Base-by-base conservation (phyloP, 352 stramenopile species). In the Pythium aphanidermatum region DNA sequence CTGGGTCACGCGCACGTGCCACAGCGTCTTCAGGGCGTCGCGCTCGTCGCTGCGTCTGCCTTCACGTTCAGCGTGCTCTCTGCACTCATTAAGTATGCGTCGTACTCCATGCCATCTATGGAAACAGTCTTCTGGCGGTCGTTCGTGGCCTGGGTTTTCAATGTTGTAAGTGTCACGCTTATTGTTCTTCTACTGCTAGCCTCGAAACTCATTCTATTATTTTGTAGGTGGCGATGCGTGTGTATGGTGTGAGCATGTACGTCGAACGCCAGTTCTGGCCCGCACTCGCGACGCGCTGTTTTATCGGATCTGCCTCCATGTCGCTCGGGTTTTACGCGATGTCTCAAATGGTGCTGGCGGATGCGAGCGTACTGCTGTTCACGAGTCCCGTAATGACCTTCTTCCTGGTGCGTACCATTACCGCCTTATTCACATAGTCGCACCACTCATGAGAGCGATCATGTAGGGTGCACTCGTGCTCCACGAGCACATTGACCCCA, bases 111-210 rank as follows among this genome's bases (percentile, higher is more conserved):
- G 48, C 57, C 71, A 27, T 63, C 65, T 12, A 73, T 83, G 48
- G 74, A 89, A 48, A 73, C 58, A 16, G 56, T 86, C 37, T 89
- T 85, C 47, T 89, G 74, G 74, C 71, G 70, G 12, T 77, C 67
- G 5, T 47, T 76, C 28, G 62, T 80, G 11, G 68, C 69, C 11
- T 82, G 55, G 65, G 4, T 83, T 10, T 43, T 84, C 27, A 84
- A 68, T 19, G 21, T 80, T 2, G 73, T 81, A 65, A 36, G 63
- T n/a, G n/a, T n/a, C n/a, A n/a, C n/a, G n/a, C n/a, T n/a, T 51
- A 23, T 11, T 13, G 12, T 27, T 45, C 16, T 30, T 11, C 12
- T 9, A 13, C 28, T 8, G n/a, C n/a, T n/a, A n/a, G n/a, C n/a
- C n/a, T n/a, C n/a, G n/a, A n/a, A n/a, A n/a, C n/a, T n/a, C n/a